Percentiles rank a stretch among this genome's conserved stretches.
Evolutionary conservation across 2,329 filamentous ascomycete species (phyloP).

Genomic region (Sarocladium oryzae): DNA sequence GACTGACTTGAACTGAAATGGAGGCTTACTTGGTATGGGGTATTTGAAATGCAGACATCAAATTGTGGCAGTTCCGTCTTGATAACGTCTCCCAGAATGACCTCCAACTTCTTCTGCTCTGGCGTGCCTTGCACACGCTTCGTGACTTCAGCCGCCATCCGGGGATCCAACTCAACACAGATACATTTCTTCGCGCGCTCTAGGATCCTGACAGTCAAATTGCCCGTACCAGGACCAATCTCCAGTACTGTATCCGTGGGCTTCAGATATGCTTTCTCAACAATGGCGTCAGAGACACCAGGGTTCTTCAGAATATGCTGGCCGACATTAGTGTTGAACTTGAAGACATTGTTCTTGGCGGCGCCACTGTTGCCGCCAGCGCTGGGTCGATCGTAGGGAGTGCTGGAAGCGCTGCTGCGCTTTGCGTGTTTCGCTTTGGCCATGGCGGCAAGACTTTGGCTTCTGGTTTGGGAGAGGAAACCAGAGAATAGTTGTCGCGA

Average conservation of each 20-base stretch:
- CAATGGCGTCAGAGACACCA: constrained; percentile 68
- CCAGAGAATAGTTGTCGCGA: not conserved
- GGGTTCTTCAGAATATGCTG: constrained; percentile 90
- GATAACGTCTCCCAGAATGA: constrained; percentile 80
- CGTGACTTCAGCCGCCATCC: constrained; percentile 93
- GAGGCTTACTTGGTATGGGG: constrained; percentile 51
- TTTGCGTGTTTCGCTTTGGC: constrained; percentile 47
- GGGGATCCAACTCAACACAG: constrained; percentile 86
- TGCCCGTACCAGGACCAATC: constrained; percentile 85
- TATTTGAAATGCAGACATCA: constrained; percentile 72
- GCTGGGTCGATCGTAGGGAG: constrained; percentile 35
- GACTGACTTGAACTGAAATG: not conserved
- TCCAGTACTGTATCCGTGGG: constrained; percentile 85
- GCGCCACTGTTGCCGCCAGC: constrained; percentile 15
- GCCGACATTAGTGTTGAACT: constrained; percentile 88
- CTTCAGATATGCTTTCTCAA: constrained; percentile 75
- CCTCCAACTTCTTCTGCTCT: constrained; percentile 74
- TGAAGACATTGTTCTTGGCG: constrained; percentile 81
- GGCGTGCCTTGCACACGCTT: constrained; percentile 91
- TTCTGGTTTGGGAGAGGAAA: constrained; percentile 8
- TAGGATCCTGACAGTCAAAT: constrained; percentile 82
- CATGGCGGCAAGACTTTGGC: constrained; percentile 33
- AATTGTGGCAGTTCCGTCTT: constrained; percentile 74
- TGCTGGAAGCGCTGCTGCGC: constrained; percentile 40
- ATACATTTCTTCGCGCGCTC: constrained; percentile 77